Evolutionary conservation across 2,329 filamentous ascomycete species (phyloP).

Genomic region (Aspergillus puulaauensis): DNA sequence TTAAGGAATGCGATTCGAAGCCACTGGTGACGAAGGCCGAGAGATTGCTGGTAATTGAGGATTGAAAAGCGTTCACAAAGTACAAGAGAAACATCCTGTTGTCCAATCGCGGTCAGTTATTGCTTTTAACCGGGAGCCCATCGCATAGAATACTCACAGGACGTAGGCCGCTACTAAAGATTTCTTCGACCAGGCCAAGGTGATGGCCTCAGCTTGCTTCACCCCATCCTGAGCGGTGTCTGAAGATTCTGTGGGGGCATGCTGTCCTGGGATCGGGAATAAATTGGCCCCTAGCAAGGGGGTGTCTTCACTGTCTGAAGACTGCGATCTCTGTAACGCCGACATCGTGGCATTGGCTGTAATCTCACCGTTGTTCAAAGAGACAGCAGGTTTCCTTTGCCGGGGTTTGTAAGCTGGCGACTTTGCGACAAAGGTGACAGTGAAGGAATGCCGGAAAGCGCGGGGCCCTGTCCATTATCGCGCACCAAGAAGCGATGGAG

Average conservation of each 20-base stretch:
- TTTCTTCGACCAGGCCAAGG: constrained; percentile 45
- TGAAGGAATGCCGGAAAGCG: background rate
- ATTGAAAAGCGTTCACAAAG: constrained; percentile 45
- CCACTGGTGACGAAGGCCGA: constrained; percentile 53
- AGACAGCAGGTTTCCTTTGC: background rate
- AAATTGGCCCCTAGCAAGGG: background rate
- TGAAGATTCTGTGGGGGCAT: background rate
- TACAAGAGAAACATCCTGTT: constrained; percentile 45
- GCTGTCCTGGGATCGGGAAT: constrained; percentile 4
- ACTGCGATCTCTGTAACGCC: background rate
- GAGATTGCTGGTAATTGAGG: constrained; percentile 40
- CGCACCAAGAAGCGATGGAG: background rate
- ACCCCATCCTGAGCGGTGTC: constrained; percentile 36
- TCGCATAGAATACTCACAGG: constrained; percentile 31
- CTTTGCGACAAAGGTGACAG: background rate
- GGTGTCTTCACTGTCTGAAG: background rate
- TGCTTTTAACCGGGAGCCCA: background rate
- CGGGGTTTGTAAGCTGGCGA: background rate
- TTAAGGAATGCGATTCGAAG: constrained; percentile 55
- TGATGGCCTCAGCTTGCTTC: constrained; percentile 45
- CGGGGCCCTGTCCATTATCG: background rate
- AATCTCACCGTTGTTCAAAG: background rate
- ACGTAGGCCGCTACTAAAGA: constrained; percentile 40
- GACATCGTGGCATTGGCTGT: background rate
- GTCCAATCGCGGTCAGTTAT: background rate